These are phyloP conservation scores for Sclerotiophoma versabilis DNA, from an alignment of 2,329 filamentous ascomycete species.

Conservation along the genomic window DNA sequence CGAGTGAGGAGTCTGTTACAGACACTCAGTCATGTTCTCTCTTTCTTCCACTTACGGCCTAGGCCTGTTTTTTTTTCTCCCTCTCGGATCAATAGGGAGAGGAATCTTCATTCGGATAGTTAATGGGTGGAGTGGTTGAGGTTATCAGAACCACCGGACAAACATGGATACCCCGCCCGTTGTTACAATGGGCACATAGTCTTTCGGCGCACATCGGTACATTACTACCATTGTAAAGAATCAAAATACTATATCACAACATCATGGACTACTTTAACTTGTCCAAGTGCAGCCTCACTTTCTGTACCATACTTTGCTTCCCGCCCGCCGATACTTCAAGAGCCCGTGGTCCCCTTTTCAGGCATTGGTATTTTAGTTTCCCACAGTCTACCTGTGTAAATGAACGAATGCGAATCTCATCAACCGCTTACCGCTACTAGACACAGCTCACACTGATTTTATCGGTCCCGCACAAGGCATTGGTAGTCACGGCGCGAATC, in stretches of 20 bases:
- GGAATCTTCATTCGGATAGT: neutral
- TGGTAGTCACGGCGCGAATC: neutral
- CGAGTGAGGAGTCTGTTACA: conserved; percentile 23
- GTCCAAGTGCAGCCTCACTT: neutral
- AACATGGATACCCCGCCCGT: conserved; percentile 22
- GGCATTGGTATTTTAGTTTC: too few species aligned
- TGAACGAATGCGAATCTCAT: conserved; percentile 1
- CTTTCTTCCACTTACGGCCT: neutral
- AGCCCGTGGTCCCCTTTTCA: too few species aligned
- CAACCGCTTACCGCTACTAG: neutral
- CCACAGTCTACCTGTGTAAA: conserved; percentile 1
- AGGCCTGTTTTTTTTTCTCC: neutral
- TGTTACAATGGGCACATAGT: conserved; percentile 7
- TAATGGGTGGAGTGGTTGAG: neutral
- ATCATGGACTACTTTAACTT: neutral
- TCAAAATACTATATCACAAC: conserved; percentile 1
- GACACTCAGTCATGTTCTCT: neutral
- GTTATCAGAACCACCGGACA: conserved; percentile 1
- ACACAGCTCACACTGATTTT: conserved; percentile 3
- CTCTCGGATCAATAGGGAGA: neutral
- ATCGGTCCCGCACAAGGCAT: neutral
- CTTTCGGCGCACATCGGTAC: conserved; percentile 6
- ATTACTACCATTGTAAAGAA: conserved; percentile 5
- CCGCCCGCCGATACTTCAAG: neutral
- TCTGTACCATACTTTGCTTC: neutral